A percentile compares a stretch with the other conserved stretches of the same genome.
These are phyloP conservation scores for Phytophthora europaea DNA, from an alignment of 352 stramenopile genomes.

Conservation along the genomic window DNA sequence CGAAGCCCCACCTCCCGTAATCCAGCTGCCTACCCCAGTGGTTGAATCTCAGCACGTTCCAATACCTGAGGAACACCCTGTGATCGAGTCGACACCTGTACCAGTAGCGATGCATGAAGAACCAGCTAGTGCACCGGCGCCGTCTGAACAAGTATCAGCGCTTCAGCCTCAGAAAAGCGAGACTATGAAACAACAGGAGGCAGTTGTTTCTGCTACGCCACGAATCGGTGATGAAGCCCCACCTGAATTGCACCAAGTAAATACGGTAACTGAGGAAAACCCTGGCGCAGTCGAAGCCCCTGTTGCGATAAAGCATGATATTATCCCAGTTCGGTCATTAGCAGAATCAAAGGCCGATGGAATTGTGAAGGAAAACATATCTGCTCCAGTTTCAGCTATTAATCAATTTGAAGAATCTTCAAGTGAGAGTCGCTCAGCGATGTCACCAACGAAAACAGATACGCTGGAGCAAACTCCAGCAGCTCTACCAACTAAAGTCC, in stretches of 20 bases:
- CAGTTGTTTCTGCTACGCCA: background rate
- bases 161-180: background rate
- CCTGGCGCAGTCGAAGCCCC: background rate
- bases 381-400: background rate
- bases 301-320: background rate
- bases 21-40: slow-evolving; percentile 5
- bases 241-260: background rate
- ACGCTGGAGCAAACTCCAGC: background rate
- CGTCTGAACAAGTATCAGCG: background rate
- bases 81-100: background rate
- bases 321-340: background rate
- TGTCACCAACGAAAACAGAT: slow-evolving; percentile 1
- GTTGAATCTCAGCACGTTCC: background rate
- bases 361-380: background rate
- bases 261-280: background rate
- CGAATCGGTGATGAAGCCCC: background rate
- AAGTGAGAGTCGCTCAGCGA: slow-evolving; percentile 6
- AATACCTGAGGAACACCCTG: background rate
- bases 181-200: background rate
- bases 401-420: background rate
- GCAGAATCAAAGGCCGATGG: background rate
- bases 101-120: background rate
- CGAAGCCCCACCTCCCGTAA: slow-evolving; percentile 6
- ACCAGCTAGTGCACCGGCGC: background rate
- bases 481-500: background rate